Conservation (phyloP, 2,329 filamentous ascomycete species). For the Ascochyta clinopodiicola region DNA sequence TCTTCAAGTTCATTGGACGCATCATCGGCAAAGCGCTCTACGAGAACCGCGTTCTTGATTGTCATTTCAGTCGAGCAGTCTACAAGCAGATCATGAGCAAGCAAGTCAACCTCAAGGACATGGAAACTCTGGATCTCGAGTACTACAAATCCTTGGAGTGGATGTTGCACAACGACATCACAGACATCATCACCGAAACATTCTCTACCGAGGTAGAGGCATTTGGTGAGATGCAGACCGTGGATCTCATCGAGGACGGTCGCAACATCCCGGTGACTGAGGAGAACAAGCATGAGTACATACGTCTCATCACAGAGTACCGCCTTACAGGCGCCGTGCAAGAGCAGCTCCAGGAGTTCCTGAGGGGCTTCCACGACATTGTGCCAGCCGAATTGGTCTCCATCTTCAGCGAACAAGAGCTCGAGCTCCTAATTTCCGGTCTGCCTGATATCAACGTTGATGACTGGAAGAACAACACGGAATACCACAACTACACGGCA, state of each 20-base stretch:
- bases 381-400: constrained; percentile 92
- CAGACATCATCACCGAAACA: constrained; percentile 94
- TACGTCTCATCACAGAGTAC: constrained; percentile 92
- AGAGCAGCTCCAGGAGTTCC: constrained; percentile 91
- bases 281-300: constrained; percentile 98
- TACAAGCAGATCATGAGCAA: constrained; percentile 98
- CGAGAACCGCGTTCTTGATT: constrained; percentile 93
- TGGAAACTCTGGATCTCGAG: constrained; percentile 97
- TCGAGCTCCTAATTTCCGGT: constrained; percentile 95
- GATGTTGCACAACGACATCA: constrained; percentile 99
- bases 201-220: constrained; percentile 94
- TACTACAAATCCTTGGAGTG: constrained; percentile 99
- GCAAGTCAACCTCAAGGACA: constrained; percentile 95
- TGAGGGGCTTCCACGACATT: constrained; percentile 97
- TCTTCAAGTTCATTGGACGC: constrained; percentile 99
- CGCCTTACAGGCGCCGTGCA: constrained; percentile 90
- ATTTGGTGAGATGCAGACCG: constrained; percentile 86
- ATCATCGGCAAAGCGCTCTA: constrained; percentile 98
- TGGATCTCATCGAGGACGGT: constrained; percentile 86
- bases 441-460: constrained; percentile 97
- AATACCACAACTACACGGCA: constrained; percentile 96
- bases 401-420: constrained; percentile 98
- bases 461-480: constrained; percentile 98
- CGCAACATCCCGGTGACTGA: constrained; percentile 93
- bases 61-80: constrained; percentile 97